Conservation (phyloP, 208 protist species). For the Crithidia thermophila region DNA sequence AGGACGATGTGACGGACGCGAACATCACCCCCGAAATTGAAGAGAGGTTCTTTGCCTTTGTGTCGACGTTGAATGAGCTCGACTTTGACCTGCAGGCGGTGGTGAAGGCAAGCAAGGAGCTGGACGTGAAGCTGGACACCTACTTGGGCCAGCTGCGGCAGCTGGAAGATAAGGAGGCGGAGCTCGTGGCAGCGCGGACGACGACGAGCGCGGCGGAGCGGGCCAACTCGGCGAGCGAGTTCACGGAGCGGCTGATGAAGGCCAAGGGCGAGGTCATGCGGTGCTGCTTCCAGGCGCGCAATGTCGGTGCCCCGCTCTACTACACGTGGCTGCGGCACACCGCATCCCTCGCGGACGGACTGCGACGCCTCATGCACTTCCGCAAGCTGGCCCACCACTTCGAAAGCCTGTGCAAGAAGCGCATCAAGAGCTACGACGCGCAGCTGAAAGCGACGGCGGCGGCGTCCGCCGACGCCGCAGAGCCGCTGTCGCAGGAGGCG, state of each 20-base stretch:
- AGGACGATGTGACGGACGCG: constrained; percentile 30
- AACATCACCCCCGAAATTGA: constrained; percentile 28
- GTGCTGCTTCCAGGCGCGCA: constrained; percentile 55
- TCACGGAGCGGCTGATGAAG: constrained; percentile 32
- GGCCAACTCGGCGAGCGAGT: constrained; percentile 7
- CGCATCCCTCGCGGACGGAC: constrained; percentile 59
- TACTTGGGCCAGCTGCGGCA: constrained; percentile 19
- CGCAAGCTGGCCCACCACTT: constrained; percentile 58
- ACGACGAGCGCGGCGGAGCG: constrained; percentile 9
- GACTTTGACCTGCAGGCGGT: constrained; percentile 60
- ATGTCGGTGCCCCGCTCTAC: constrained; percentile 66
- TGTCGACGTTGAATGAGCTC: constrained; percentile 53
- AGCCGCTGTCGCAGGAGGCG: no score
- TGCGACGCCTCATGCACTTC: constrained; percentile 79
- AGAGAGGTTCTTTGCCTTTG: constrained; percentile 61
- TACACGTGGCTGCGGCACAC: constrained; percentile 78
- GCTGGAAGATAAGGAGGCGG: constrained; percentile 17
- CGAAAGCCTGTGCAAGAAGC: constrained; percentile 45
- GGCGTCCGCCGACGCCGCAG: no score
- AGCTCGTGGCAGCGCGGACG: neutral
- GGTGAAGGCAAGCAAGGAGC: constrained; percentile 23
- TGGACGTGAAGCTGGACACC: constrained; percentile 34
- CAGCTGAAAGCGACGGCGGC: neutral
- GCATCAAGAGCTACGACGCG: constrained; percentile 9
- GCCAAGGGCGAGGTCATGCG: constrained; percentile 51